Conservation (phyloP, 179 eudicot genomes). For the Spergularia azorica region DNA sequence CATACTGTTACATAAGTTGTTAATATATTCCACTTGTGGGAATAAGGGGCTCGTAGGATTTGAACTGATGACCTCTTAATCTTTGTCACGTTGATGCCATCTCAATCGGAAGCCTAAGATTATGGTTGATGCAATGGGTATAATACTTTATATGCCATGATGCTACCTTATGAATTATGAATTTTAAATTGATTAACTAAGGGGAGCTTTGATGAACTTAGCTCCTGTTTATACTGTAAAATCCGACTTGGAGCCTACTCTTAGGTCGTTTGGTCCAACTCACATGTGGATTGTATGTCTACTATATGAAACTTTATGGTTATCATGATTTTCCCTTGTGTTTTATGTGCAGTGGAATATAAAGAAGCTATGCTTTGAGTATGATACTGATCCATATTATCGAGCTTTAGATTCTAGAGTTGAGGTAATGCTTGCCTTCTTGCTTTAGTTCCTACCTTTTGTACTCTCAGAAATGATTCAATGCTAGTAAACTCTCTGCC, state of each 20-base stretch:
- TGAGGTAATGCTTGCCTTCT: slow-evolving; percentile 42
- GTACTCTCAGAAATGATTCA: not conserved
- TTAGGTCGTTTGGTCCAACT: not conserved
- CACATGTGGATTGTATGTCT: not conserved
- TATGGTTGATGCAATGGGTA: not conserved
- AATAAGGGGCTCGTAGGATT: no score
- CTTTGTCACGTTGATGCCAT: no score
- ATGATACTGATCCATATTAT: slow-evolving; percentile 88
- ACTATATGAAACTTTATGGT: not conserved
- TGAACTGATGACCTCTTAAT: no score
- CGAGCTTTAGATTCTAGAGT: slow-evolving; percentile 72
- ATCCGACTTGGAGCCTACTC: no score
- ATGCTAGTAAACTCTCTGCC: no score
- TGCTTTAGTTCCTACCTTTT: not conserved
- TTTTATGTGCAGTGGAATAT: slow-evolving; percentile 72
- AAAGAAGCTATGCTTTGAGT: slow-evolving; percentile 81
- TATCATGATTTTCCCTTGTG: not conserved
- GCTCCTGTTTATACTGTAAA: not conserved
- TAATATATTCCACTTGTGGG: no score
- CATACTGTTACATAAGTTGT: no score
- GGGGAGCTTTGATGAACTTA: not conserved
- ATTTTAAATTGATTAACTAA: not conserved
- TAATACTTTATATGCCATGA: not conserved
- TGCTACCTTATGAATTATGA: not conserved
- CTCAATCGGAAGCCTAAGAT: no score